A percentile compares a stretch with the other conserved stretches of the same genome.
Conservation (phyloP, 164 flowering plant species). For the Cinnamomum micranthum region DNA sequence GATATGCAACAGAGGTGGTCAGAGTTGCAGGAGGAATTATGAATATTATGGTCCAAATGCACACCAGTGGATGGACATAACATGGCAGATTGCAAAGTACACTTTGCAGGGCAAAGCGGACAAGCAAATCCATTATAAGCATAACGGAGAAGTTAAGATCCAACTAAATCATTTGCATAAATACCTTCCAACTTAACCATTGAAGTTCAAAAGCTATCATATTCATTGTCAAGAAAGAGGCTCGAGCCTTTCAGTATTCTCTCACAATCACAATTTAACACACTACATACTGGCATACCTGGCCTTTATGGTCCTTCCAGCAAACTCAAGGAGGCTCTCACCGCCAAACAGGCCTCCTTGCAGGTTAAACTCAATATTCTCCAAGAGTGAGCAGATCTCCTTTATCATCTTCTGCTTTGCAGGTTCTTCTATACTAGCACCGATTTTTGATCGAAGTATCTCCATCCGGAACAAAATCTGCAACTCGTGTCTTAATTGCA, state of each 20-base stretch:
- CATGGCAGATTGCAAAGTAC: too few relatives aligned
- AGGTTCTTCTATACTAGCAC: conserved; percentile 36
- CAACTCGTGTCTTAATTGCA: conserved; percentile 59
- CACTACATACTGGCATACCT: conserved; percentile 42
- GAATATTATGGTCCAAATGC: too few relatives aligned
- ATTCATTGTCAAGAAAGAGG: conserved; percentile 2
- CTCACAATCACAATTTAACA: background rate
- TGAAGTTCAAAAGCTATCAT: background rate
- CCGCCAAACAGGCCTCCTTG: conserved; percentile 86
- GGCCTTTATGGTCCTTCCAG: conserved; percentile 56
- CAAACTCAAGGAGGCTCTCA: conserved; percentile 65
- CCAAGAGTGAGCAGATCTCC: conserved; percentile 73
- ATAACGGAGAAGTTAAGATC: too few relatives aligned
- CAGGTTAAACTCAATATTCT: conserved; percentile 60
- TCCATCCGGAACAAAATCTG: conserved; percentile 96
- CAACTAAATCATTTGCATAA: too few relatives aligned
- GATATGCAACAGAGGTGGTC: too few relatives aligned
- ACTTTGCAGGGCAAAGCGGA: too few relatives aligned
- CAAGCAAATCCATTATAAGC: too few relatives aligned
- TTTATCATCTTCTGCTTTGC: conserved; percentile 64
- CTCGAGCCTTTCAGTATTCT: background rate
- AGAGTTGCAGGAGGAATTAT: too few relatives aligned
- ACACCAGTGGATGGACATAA: too few relatives aligned
- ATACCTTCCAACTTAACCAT: background rate
- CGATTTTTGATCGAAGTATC: conserved; percentile 58